Evolutionary conservation across 75 land plant species (phyloP).

Genomic region (Cryptomeria japonica): DNA sequence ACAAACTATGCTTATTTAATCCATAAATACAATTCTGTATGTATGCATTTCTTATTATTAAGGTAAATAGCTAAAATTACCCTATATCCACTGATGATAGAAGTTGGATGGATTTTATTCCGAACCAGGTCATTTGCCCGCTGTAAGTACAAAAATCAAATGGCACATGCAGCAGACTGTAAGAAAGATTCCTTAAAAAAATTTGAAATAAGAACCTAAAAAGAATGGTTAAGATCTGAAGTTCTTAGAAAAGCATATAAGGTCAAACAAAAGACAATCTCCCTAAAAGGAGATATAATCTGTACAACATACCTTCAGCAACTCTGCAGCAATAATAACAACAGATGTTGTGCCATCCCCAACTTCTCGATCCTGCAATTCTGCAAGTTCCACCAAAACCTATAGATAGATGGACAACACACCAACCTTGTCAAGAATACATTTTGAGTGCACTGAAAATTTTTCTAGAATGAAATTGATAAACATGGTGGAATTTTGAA

Average conservation of each 20-base stretch:
- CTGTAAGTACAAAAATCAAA: slow-evolving; percentile 40
- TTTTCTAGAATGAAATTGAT: not conserved
- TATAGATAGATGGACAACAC: slow-evolving; percentile 7
- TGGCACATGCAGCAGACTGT: slow-evolving; percentile 5
- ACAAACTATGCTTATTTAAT: not conserved
- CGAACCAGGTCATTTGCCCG: slow-evolving; percentile 94
- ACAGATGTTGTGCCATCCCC: slow-evolving; percentile 99
- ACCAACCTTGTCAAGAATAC: not conserved
- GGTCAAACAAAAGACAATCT: not conserved
- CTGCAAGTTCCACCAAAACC: slow-evolving; percentile 97
- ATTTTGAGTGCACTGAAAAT: not conserved
- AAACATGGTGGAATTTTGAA: not conserved
- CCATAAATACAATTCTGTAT: not conserved
- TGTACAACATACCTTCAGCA: slow-evolving; percentile 66
- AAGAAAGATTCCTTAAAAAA: not conserved
- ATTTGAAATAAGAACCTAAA: not conserved
- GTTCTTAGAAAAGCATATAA: not conserved
- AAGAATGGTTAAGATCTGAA: not conserved
- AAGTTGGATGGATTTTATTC: slow-evolving; percentile 97
- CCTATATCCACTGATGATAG: slow-evolving; percentile 96
- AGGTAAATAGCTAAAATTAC: slow-evolving; percentile 33
- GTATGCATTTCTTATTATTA: not conserved
- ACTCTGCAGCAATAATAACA: slow-evolving; percentile 92
- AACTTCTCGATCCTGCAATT: slow-evolving; percentile 94
- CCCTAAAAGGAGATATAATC: not conserved